A percentile compares a stretch with the other conserved stretches of the same genome.
Evolutionary conservation across 2,329 filamentous ascomycete species (phyloP).

Genomic region (Westerdykella sp.): DNA sequence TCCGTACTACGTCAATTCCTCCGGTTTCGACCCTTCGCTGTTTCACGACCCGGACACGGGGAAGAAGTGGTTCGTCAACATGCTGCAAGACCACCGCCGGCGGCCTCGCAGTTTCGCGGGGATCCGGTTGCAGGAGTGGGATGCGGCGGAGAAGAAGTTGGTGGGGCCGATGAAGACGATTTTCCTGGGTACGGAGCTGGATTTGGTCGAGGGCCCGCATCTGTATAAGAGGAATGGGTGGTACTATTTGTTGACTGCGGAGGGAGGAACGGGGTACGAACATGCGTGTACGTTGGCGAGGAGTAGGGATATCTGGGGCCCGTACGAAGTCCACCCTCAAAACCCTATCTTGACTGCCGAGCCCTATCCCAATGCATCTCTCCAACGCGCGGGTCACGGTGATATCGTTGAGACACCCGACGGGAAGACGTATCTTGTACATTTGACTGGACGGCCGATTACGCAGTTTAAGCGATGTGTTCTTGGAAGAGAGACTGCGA

Average conservation of each 20-base stretch:
- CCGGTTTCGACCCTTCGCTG: slow-evolving; percentile 53
- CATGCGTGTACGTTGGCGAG: slow-evolving; percentile 38
- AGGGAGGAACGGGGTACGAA: slow-evolving; percentile 37
- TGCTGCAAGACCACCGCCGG: slow-evolving; percentile 32
- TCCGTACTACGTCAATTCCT: slow-evolving; percentile 54
- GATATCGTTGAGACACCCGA: slow-evolving; percentile 33
- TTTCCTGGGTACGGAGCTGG: slow-evolving; percentile 51
- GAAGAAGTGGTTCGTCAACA: slow-evolving; percentile 35
- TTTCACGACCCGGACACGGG: slow-evolving; percentile 32
- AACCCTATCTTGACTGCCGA: slow-evolving; percentile 41
- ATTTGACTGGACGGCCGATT: slow-evolving; percentile 30
- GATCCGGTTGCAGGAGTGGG: slow-evolving; percentile 55
- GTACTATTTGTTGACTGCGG: slow-evolving; percentile 34
- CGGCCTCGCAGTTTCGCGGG: slow-evolving; percentile 45
- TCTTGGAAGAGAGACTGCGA: slow-evolving; percentile 35
- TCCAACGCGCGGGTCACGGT: slow-evolving; percentile 34
- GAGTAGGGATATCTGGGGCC: slow-evolving; percentile 36
- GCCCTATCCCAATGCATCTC: slow-evolving; percentile 26
- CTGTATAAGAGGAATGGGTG: slow-evolving; percentile 33
- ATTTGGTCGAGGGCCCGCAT: slow-evolving; percentile 34
- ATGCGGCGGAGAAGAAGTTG: slow-evolving; percentile 44
- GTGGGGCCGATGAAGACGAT: slow-evolving; percentile 50
- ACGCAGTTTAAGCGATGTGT: slow-evolving; percentile 31
- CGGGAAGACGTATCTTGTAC: slow-evolving; percentile 31
- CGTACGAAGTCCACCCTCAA: slow-evolving; percentile 36